These are phyloP conservation scores for Claviceps sorghi DNA, from an alignment of 2,329 filamentous ascomycete species.

Conservation along the genomic window DNA sequence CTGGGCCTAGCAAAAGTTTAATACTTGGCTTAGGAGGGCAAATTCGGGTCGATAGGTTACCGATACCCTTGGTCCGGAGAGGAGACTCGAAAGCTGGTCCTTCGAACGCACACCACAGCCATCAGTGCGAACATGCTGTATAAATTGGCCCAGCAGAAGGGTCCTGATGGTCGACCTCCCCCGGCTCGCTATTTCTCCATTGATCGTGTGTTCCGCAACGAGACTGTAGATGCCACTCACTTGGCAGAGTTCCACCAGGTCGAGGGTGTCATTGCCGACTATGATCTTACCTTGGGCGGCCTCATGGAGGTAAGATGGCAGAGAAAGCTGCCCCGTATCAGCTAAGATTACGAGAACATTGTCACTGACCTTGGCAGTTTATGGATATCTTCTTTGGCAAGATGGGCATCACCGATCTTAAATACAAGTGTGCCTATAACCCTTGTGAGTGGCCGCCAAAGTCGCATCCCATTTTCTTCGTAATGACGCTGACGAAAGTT, in stretches of 20 bases:
- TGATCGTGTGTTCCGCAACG: slow-evolving; percentile 94
- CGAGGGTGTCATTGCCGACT: slow-evolving; percentile 96
- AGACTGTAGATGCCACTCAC: slow-evolving; percentile 93
- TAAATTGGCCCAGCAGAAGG: slow-evolving; percentile 69
- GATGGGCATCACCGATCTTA: slow-evolving; percentile 74
- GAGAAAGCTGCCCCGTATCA: not conserved
- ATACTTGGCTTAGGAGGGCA: slow-evolving; percentile 41
- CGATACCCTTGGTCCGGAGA: slow-evolving; percentile 85
- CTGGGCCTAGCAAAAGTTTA: not conserved
- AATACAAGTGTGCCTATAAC: slow-evolving; percentile 73
- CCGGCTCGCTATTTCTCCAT: slow-evolving; percentile 95
- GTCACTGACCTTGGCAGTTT: slow-evolving; percentile 30
- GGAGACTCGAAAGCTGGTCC: slow-evolving; percentile 69
- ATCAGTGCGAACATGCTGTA: slow-evolving; percentile 84
- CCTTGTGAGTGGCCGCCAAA: slow-evolving; percentile 6
- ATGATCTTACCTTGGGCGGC: slow-evolving; percentile 78
- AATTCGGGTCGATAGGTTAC: slow-evolving; percentile 92
- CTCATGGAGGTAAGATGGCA: slow-evolving; percentile 46
- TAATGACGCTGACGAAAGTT: slow-evolving; percentile 58
- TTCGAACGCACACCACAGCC: slow-evolving; percentile 92
- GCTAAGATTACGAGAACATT: too few species aligned
- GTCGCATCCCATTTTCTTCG: not conserved
- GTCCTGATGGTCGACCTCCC: slow-evolving; percentile 49
- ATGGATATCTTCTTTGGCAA: slow-evolving; percentile 93
- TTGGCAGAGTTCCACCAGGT: slow-evolving; percentile 97